Conservation (phyloP, 2,329 filamentous ascomycete species). For the Zasmidium citrigriseum region DNA sequence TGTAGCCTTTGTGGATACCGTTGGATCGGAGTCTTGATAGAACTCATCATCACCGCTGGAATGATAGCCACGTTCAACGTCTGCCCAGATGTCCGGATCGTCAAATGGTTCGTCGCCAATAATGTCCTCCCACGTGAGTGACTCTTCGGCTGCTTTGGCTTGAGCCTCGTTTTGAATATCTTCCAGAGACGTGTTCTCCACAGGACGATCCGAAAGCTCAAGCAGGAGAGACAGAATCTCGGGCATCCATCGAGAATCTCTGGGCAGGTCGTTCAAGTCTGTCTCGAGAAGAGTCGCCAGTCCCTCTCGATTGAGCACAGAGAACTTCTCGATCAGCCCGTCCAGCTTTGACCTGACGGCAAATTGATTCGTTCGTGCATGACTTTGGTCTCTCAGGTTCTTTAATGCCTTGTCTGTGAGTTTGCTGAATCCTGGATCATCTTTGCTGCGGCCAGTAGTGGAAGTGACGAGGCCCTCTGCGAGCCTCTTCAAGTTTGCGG, state of each 20-base stretch:
- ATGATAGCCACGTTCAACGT: constrained; percentile 65
- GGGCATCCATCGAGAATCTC: constrained; percentile 67
- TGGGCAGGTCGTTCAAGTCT: constrained; percentile 62
- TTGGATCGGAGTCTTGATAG: constrained; percentile 35
- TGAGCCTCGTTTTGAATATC: constrained; percentile 53
- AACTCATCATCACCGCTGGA: constrained; percentile 63
- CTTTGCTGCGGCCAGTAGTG: constrained; percentile 53
- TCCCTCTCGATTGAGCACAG: constrained; percentile 74
- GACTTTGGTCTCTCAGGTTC: constrained; percentile 43
- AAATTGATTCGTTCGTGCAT: constrained; percentile 51
- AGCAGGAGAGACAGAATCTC: constrained; percentile 79
- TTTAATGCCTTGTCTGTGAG: constrained; percentile 42
- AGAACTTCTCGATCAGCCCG: constrained; percentile 79
- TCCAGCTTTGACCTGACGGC: constrained; percentile 43
- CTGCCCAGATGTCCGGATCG: constrained; percentile 68
- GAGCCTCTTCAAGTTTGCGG: constrained; percentile 63
- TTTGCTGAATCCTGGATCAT: constrained; percentile 34
- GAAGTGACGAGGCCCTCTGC: constrained; percentile 70
- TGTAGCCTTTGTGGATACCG: constrained; percentile 36
- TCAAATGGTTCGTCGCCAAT: constrained; percentile 73
- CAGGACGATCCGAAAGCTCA: constrained; percentile 77
- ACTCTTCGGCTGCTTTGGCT: constrained; percentile 10
- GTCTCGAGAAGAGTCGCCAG: constrained; percentile 69
- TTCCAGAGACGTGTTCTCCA: constrained; percentile 66
- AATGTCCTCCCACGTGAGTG: constrained; percentile 77